phyloP scores from a whole-genome alignment of 805 yeast genomes.

The Candida boidinii region DNA sequence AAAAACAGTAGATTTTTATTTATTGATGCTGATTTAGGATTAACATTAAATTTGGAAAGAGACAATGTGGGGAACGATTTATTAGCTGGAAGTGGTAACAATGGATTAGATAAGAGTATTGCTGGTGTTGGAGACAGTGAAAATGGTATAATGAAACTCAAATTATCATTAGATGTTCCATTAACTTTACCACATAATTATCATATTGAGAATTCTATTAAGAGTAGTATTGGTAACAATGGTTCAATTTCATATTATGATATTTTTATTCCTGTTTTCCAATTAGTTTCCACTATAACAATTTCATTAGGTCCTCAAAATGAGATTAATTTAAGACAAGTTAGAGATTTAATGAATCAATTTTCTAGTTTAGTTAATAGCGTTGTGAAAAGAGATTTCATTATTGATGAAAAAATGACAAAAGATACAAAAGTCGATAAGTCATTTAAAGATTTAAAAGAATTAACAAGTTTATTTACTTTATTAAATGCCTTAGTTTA shows the following conservation, averaged over 20 bases:
- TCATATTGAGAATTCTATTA: constrained; percentile 17
- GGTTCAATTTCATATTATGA: constrained; percentile 49
- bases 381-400: constrained; percentile 24
- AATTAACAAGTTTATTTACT: constrained; percentile 19
- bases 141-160: constrained; percentile 29
- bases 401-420: constrained; percentile 6
- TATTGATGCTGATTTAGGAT: constrained; percentile 75
- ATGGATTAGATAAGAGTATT: no score
- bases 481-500: constrained; percentile 18
- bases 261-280: constrained; percentile 65
- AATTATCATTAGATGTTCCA: constrained; percentile 46
- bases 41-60: constrained; percentile 25
- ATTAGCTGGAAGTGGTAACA: constrained; percentile 1
- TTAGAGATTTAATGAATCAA: constrained; percentile 39
- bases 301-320: constrained; percentile 76
- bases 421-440: constrained; percentile 4
- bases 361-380: constrained; percentile 53
- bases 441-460: constrained; percentile 12
- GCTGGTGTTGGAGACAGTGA: constrained; percentile 6
- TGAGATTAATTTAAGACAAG: constrained; percentile 45
- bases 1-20: constrained; percentile 46
- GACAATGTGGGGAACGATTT: constrained; percentile 4
- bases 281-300: constrained; percentile 55
- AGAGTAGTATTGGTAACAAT: constrained; percentile 3
- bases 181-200: constrained; percentile 21